phyloP scores from a whole-genome alignment of 2,329 filamentous ascomycete genomes.

The Endoconidiophora polonica region DNA sequence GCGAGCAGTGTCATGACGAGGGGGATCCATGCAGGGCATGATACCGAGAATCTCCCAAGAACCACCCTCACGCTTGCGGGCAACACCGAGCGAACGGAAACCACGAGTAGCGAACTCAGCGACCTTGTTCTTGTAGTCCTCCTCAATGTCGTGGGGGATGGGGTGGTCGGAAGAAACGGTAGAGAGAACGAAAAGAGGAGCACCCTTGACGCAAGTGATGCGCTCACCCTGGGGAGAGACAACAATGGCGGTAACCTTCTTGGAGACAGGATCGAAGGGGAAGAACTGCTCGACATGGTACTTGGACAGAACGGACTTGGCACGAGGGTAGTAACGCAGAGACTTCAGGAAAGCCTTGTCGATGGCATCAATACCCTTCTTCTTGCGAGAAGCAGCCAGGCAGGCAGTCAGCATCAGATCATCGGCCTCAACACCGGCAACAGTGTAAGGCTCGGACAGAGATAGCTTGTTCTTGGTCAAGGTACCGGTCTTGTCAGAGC shows the following conservation, averaged over 20 bases:
- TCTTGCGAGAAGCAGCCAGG: slow-evolving; percentile 78
- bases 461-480: slow-evolving; percentile 91
- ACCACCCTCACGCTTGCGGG: slow-evolving; percentile 68
- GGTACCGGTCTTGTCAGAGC: slow-evolving; percentile 88
- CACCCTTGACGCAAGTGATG: slow-evolving; percentile 82
- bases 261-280: slow-evolving; percentile 84
- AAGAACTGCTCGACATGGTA: slow-evolving; percentile 74
- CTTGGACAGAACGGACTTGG: slow-evolving; percentile 64
- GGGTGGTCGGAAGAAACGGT: slow-evolving; percentile 74
- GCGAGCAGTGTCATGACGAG: slow-evolving; percentile 76
- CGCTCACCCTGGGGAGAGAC: slow-evolving; percentile 68
- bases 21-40: slow-evolving; percentile 86
- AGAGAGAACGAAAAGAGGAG: slow-evolving; percentile 72
- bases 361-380: slow-evolving; percentile 89
- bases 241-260: slow-evolving; percentile 76
- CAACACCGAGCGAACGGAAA: slow-evolving; percentile 86
- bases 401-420: slow-evolving; percentile 88
- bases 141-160: slow-evolving; percentile 59
- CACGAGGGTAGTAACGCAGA: slow-evolving; percentile 64
- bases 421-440: slow-evolving; percentile 65
- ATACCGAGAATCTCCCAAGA: slow-evolving; percentile 87
- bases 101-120: slow-evolving; percentile 83
- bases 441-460: slow-evolving; percentile 67
- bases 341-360: slow-evolving; percentile 90
- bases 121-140: slow-evolving; percentile 83